A percentile compares a stretch with the other conserved stretches of the same genome.
These are phyloP conservation scores for Colletotrichum tamarilloi DNA, from an alignment of 2,329 filamentous ascomycete species.

Conservation along the genomic window DNA sequence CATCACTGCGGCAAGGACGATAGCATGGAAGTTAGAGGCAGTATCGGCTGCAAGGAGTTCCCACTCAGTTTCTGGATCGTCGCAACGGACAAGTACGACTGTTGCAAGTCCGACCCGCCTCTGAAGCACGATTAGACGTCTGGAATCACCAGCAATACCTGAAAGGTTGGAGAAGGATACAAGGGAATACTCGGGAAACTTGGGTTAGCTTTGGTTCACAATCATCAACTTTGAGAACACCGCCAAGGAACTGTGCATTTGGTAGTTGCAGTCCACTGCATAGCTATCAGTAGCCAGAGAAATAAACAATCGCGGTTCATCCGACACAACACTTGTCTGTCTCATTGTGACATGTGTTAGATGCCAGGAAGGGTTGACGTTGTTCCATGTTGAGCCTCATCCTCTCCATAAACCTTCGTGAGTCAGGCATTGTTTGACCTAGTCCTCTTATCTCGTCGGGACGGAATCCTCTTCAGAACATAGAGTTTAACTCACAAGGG, in stretches of 20 bases:
- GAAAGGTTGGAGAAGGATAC: neutral
- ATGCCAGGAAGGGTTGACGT: neutral
- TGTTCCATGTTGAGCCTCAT: neutral
- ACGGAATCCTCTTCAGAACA: neutral
- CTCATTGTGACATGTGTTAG: constrained; percentile 12
- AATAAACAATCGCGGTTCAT: neutral
- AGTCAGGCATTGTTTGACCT: neutral
- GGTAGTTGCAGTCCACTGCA: neutral
- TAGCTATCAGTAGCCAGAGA: neutral
- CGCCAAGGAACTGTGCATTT: neutral
- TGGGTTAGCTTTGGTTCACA: neutral
- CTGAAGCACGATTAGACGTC: neutral
- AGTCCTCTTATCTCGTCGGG: neutral
- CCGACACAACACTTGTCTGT: constrained; percentile 2
- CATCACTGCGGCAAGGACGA: neutral
- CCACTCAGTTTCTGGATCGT: constrained; percentile 11
- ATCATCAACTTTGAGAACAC: neutral
- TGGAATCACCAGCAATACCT: neutral
- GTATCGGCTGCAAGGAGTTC: neutral
- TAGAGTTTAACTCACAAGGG: constrained; percentile 1
- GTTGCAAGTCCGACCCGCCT: constrained; percentile 4
- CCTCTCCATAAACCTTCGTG: neutral
- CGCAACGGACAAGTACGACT: constrained; percentile 8
- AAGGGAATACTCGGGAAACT: neutral
- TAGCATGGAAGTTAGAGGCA: constrained; percentile 11